A percentile compares a stretch with the other conserved stretches of the same genome.
phyloP scores from a whole-genome alignment of 768 basidiomycete species.

The Clitopilus hobsonii region DNA sequence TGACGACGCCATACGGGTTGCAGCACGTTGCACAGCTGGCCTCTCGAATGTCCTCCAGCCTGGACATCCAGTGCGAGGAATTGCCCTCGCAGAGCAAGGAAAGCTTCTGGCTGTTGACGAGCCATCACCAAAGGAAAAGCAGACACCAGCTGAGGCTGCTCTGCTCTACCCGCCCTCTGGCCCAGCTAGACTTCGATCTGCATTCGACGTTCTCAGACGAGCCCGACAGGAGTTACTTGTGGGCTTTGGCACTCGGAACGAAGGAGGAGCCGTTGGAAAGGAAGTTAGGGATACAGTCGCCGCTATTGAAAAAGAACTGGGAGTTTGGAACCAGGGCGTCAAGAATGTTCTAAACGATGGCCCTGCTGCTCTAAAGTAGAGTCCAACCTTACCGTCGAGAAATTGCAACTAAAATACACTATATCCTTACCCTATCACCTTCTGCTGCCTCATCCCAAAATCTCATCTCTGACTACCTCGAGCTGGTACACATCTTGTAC shows the following conservation, averaged over 20 bases:
- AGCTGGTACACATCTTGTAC: too few species aligned
- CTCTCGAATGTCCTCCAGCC: conserved; percentile 45
- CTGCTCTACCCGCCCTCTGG: conserved; percentile 63
- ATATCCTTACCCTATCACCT: too few species aligned
- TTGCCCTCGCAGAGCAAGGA: conserved; percentile 75
- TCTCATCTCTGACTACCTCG: not conserved
- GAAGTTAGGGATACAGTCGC: conserved; percentile 58
- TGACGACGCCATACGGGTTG: conserved; percentile 59
- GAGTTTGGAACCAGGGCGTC: conserved; percentile 62
- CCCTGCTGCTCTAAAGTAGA: conserved; percentile 6
- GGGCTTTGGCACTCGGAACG: conserved; percentile 68
- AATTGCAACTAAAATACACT: too few species aligned
- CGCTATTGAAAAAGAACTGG: conserved; percentile 67
- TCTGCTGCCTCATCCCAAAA: not conserved
- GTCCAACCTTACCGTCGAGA: not conserved
- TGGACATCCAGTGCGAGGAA: conserved; percentile 75
- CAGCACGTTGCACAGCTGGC: conserved; percentile 50
- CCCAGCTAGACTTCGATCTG: conserved; percentile 54
- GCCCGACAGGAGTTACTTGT: conserved; percentile 59
- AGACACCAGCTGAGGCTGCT: conserved; percentile 11
- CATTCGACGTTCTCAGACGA: conserved; percentile 56
- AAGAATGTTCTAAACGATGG: conserved; percentile 49
- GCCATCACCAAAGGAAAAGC: conserved; percentile 34
- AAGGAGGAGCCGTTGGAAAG: conserved; percentile 67
- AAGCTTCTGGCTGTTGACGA: conserved; percentile 82